Base-by-base conservation (phyloP, 768 basidiomycete genomes). In the Hericium erinaceus region DNA sequence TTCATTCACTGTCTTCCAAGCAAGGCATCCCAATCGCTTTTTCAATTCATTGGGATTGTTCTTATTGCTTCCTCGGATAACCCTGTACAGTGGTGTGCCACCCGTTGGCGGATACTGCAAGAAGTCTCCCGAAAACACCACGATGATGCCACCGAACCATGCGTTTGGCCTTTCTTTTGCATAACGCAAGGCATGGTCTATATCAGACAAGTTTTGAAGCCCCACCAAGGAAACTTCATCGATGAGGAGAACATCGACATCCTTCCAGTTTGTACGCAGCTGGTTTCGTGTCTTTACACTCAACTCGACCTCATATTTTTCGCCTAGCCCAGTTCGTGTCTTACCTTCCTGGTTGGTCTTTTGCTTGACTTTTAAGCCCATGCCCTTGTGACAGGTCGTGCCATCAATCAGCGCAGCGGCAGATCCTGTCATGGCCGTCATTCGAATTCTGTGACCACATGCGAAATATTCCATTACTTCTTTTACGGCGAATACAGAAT, bases 91-190 rank as follows among this genome's bases (percentile, higher is more conserved):
- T 8, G 71, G 61, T 6, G 39, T 58, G 0, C 68, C 70, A 3
- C 57, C 52, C 1, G 71, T 67, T 12, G 72, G 73, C 1, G 69
- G 68, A 57, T 62, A 71, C 24, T 73, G 72, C 48, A 51, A 68
- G 26, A 72, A 69, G 54, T 73, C 73, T 12, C 73, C 73, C 1
- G 70, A 28, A 52, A 73, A 69, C 10, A 73, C 70, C 0, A 73
- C 20, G 1, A 56, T 60, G 1, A 72, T 55, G 0, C 72, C 72
- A 1, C 71, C 70, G 65, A 69, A 73, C 57, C 54, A 69, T 12
- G 55, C 13, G 26, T 67, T 37, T 16, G 48, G 15, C 15, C 24
- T 52, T 33, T 52, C 50, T 33, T 52, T 67, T 0, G 67, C 67
- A 64, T 61, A 69, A 0, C 63, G 37, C 0, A 72, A 52, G 0